Percentiles rank a stretch among this genome's conserved stretches.
Conservation (phyloP, 2,329 filamentous ascomycete species). For the Huntiella bhutanensis region DNA sequence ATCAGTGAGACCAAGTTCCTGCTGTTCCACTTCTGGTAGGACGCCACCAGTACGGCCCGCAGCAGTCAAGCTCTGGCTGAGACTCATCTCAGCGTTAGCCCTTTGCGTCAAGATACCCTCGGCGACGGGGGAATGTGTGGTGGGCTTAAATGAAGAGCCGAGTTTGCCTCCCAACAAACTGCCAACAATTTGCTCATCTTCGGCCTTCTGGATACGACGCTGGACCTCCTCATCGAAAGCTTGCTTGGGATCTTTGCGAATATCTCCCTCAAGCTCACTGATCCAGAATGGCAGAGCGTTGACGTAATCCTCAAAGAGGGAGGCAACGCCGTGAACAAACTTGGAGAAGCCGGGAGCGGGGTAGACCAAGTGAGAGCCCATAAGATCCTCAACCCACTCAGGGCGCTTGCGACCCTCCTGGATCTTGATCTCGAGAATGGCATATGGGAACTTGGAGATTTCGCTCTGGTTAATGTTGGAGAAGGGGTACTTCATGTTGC, state of each 20-base stretch:
- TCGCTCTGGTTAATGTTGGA: conserved; percentile 74
- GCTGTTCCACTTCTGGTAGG: conserved; percentile 17
- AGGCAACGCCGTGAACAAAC: conserved; percentile 83
- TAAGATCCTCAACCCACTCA: conserved; percentile 79
- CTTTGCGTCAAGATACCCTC: conserved; percentile 35
- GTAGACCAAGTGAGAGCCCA: conserved; percentile 81
- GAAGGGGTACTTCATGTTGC: conserved; percentile 73
- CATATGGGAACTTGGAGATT: conserved; percentile 76
- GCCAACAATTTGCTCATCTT: conserved; percentile 77
- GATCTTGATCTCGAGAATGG: conserved; percentile 82
- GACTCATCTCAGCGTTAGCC: conserved; percentile 16
- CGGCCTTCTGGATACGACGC: conserved; percentile 57
- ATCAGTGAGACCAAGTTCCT: conserved; percentile 13
- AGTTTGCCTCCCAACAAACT: conserved; percentile 53
- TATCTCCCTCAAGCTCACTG: conserved; percentile 76
- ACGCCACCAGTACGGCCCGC: conserved; percentile 14
- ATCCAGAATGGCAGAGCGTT: conserved; percentile 96
- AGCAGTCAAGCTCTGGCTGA: conserved; percentile 12
- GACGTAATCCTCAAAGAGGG: conserved; percentile 86
- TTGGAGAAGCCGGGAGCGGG: conserved; percentile 84
- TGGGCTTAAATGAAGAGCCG: conserved; percentile 35
- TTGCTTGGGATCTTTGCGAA: conserved; percentile 74
- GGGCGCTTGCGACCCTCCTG: conserved; percentile 54
- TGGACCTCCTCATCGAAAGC: conserved; percentile 88
- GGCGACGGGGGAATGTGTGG: conserved; percentile 46